These are phyloP conservation scores for Centrapalus pauciflorus DNA, from an alignment of 129 eudicot genomes.

Conservation along the genomic window DNA sequence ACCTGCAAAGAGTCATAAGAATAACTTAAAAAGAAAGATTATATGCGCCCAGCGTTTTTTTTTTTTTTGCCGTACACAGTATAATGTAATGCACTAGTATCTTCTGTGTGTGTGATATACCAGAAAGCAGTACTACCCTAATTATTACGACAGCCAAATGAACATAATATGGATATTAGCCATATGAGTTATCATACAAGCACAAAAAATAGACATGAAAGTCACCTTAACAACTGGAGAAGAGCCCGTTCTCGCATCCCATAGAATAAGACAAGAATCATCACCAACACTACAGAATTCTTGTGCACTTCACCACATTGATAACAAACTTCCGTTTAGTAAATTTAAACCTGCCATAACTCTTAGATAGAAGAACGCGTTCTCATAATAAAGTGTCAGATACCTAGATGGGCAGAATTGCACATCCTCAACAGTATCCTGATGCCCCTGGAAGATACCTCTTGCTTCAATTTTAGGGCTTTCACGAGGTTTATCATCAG, in stretches of 20 bases:
- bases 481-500: slow-evolving; percentile 42
- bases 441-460: slow-evolving; percentile 76
- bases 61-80: background rate
- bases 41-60: background rate
- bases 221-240: slow-evolving; percentile 77
- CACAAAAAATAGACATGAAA: background rate
- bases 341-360: background rate
- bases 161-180: background rate
- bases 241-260: slow-evolving; percentile 89
- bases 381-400: background rate
- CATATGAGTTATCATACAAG: slow-evolving; percentile 1
- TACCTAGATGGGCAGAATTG: slow-evolving; percentile 98
- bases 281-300: slow-evolving; percentile 99
- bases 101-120: background rate
- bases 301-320: slow-evolving; percentile 53
- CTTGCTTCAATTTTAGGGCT: slow-evolving; percentile 72
- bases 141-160: no score
- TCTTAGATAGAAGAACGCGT: background rate
- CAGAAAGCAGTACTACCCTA: no score
- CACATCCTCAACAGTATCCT: slow-evolving; percentile 91
- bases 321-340: slow-evolving; percentile 5
- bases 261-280: slow-evolving; percentile 92
- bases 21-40: background rate
- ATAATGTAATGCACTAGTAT: background rate
- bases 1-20: slow-evolving; percentile 40